Evolutionary conservation across 1,284 basidiomycete genomes (phyloP), one percentile per base, ranked within the genome.

Genomic region (Naganishia albida): DNA sequence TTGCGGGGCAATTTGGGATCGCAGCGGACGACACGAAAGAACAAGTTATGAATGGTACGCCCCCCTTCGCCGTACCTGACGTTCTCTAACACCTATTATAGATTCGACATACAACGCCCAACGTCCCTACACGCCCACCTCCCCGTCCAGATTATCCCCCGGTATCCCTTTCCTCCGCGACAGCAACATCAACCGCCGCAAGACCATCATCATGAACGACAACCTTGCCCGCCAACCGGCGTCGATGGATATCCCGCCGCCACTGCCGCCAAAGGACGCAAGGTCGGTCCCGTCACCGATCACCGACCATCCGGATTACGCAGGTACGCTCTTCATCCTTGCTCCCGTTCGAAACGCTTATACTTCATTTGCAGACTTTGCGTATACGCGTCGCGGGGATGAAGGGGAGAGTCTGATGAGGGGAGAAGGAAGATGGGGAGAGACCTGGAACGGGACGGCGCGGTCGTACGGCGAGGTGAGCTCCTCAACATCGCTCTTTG

Each of bases 151-250:
- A 25, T 18, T 55, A 6, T n/a, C 53, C 10, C 26, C 54, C 1
- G 54, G 54, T 4, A n/a, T 56, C 54, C 54, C 54, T 3, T 44
- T 44, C 25, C 34, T 56, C 8, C 54, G 54, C 2, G 54, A 56
- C 40, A 28, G 39, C 1, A 44, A 38, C 10, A 56, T 56, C 40
- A 43, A 42, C 23, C 44, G 56, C 2, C 56, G 44, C 30, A 30
- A 40, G 12, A 59, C 56, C 2, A 59, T 49, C 28, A 44, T 49
- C n/a, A 34, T 42, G 7, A 25, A 40, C 30, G n/a, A 46, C 43
- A 10, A 34, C 49, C 25, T 30, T 28, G 13, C 26, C 25, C 49
- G 49, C 13, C 49, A 16, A 20, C 20, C 44, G 10, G 15, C 56
- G 18, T 10, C 56, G 43, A 23, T 43, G 28, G 25, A 42, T 25